Evolutionary conservation across 2,329 filamentous ascomycete species (phyloP), one percentile per base, ranked within the genome.

Genomic region (Neopestalotiopsis sp.): DNA sequence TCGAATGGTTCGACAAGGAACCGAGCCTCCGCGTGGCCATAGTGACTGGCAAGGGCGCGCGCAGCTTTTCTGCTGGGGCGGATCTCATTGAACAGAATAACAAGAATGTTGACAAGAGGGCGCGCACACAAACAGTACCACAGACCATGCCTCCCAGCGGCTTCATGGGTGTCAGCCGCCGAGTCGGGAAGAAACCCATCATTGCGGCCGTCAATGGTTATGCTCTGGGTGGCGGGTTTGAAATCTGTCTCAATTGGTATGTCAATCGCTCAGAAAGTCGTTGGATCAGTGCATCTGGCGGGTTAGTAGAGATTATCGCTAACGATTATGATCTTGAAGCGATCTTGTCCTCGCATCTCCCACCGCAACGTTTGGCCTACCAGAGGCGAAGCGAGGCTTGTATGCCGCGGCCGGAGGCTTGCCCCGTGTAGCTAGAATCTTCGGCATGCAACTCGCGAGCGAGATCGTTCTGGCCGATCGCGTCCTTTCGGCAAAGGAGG

Each of bases 201-300:
- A 87, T 90, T 74, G 87, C 86, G 9, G 88, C 88, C 2, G 86
- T 89, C 3, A 90, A 89, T 76, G 88, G 88, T 0, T 83, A 85
- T 70, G 86, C 86, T 1, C 79, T 88, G 61, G 88, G 88, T 0
- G 88, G 87, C 4, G 88, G 87, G 0, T 88, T 88, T 71, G 87
- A 89, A 77, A 86, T 88, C 72, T 82, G 83, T 9, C 76, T 88
- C 67, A 86, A 86, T 64, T 88, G 85, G 86, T 87, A 76, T 45
- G 80, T 77, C 30, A n/a, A 28, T 53, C 9, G n/a, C 2, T n/a
- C 2, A 34, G 20, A 9, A 56, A 32, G n/a, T 67, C 34, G 34
- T 10, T 10, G 34, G 34, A 10, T 38, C 34, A 38, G 6, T 38
- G 34, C 34, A 38, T 38, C 34, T 10, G 34, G 34, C 34, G 34